Base-by-base conservation (phyloP, 2,329 filamentous ascomycete genomes). In the Verticillium albo-atrum region DNA sequence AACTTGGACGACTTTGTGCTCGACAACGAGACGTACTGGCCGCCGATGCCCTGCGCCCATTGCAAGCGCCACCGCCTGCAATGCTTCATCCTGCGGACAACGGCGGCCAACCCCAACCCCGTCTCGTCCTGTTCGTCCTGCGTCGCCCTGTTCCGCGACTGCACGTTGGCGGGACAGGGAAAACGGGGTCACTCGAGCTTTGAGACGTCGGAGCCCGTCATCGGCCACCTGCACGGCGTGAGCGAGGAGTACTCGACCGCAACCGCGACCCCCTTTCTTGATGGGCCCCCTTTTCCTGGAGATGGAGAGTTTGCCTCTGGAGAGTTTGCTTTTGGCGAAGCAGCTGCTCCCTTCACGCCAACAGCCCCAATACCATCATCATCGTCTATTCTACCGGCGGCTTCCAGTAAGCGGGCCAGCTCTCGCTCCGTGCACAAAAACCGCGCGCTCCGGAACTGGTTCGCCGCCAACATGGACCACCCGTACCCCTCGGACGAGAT, bases 401-500 rank as follows among this genome's bases (percentile, higher is more conserved):
- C 65, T 3, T 67, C 68, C 0, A 66, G 66, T 23, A 77, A 73
- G 58, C 64, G 72, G 15, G 64, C 65, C 10, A 77, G 73, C 37
- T 74, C 75, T 3, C 72, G 77, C 7, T 79, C 78, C 7, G 72
- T 79, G 2, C 69, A 76, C 58, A 80, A 77, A 67, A 80, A 79
- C 1, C 72, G 77, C 27, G 67, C 78, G 1, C 62, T 82, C 27
- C 72, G 76, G 30, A 73, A 76, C 28, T 82, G 80, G 80, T 79
- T 79, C 58, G 68, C 74, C 6, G 68, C 68, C 23, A 75, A 82
- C 57, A 68, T 77, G 10, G 75, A 79, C 42, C 71, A 75, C 50
- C 80, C 80, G 2, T 82, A 82, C 61, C 79, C 80, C 2, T 74
- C 72, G 1, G 77, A 81, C 27, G 73, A 78, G 9, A 75, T 82